A percentile compares a stretch with the other conserved stretches of the same genome.
Conservation (phyloP, 2,329 filamentous ascomycete species). For the Neofusicoccum laricinum region DNA sequence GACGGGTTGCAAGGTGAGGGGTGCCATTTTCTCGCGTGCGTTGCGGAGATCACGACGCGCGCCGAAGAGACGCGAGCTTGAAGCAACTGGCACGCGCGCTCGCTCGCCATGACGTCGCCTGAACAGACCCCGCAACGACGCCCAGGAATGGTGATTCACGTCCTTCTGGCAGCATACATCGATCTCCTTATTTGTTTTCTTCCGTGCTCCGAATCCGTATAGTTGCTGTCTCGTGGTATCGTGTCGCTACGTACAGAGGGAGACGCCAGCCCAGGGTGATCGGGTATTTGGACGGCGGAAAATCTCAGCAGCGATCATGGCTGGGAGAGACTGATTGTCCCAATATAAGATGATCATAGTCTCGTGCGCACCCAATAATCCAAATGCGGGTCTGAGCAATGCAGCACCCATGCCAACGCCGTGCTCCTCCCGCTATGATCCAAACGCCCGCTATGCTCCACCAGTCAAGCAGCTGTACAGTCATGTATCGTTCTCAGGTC, state of each 20-base stretch:
- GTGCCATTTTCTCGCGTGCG: conserved; percentile 9
- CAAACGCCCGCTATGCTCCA: conserved; percentile 17
- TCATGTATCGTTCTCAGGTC: conserved; percentile 17
- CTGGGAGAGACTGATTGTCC: background rate
- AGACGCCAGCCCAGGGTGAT: background rate
- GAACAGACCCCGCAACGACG: background rate
- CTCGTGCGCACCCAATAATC: background rate
- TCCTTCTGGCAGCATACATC: background rate
- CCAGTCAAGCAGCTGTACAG: conserved; percentile 16
- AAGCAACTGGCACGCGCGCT: background rate
- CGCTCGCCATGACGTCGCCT: background rate
- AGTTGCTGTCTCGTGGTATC: background rate
- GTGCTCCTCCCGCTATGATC: conserved; percentile 12
- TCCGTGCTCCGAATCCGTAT: background rate
- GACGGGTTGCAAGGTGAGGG: conserved; percentile 24
- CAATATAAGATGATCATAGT: background rate
- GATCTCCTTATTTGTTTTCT: background rate
- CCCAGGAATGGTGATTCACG: background rate
- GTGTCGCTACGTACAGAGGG: conserved; percentile 8
- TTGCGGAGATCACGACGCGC: conserved; percentile 2
- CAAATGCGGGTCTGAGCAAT: conserved; percentile 1
- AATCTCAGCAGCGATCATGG: conserved; percentile 1
- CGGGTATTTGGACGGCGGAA: background rate
- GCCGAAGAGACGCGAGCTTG: background rate
- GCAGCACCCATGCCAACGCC: conserved; percentile 15